phyloP scores from a whole-genome alignment of 306 rosid genomes.

The Notholithocarpus densiflorus region DNA sequence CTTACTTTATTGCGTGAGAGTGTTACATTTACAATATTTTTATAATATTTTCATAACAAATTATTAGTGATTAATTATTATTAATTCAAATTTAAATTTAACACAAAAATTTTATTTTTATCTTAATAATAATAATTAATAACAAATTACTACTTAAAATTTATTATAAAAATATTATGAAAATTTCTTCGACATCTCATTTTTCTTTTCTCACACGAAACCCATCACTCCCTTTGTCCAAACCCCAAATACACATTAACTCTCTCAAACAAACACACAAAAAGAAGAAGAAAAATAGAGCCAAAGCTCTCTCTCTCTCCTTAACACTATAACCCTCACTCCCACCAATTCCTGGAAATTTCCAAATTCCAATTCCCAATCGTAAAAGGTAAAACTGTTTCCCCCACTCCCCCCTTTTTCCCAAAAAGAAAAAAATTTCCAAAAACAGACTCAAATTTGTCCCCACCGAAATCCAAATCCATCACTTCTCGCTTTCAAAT shows the following conservation, averaged over 20 bases:
- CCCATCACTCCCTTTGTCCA: neutral
- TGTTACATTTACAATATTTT: too few relatives aligned
- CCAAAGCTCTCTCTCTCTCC: neutral
- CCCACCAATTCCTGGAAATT: conserved; percentile 13
- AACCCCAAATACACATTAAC: too few relatives aligned
- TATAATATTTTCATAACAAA: too few relatives aligned
- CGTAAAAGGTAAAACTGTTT: neutral
- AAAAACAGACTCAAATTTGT: conserved; percentile 1
- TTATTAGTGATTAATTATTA: fast-evolving
- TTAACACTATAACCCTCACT: too few relatives aligned
- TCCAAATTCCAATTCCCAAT: conserved; percentile 16
- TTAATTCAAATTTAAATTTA: too few relatives aligned
- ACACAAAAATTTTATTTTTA: too few relatives aligned
- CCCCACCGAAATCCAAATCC: neutral
- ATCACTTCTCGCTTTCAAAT: neutral
- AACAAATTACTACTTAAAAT: too few relatives aligned
- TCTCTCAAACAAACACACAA: neutral
- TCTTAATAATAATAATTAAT: too few relatives aligned
- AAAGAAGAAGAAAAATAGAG: neutral
- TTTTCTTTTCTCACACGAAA: too few relatives aligned
- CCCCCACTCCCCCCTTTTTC: neutral
- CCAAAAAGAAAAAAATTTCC: neutral
- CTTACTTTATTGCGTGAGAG: fast-evolving
- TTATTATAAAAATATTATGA: too few relatives aligned
- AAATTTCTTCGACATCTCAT: fast-evolving